Evolutionary conservation across 352 stramenopile genomes (phyloP), one percentile per base, ranked within the genome.

Genomic region (Phytopythium delawarense): DNA sequence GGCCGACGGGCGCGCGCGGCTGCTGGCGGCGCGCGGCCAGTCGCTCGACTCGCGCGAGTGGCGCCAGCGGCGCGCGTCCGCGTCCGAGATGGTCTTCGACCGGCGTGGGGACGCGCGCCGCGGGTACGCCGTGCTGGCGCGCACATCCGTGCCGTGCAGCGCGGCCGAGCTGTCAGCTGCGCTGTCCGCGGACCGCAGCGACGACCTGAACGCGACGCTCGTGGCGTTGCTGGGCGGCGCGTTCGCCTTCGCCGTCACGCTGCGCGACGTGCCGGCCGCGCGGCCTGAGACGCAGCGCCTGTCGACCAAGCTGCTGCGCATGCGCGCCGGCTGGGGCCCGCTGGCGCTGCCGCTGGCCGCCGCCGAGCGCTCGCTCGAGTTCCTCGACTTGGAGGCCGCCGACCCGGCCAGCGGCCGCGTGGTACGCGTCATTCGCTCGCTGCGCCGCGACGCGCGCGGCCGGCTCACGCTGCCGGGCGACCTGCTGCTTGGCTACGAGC

Each of bases 181-280:
- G 53, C 57, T 78, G n/a, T 67, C 71, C 6, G 74, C 65, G 39
- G 65, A 52, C 62, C 67, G 64, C 37, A 71, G 68, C 37, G 71
- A 78, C 57, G 68, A 74, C 53, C 74, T 78, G 25, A 78, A 78
- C 50, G 68, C 71, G 20, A 76, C 71, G 5, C 72, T 78, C 56
- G 65, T 78, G 42, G 71, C 68, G 7, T 68, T 78, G 2, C 59
- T 62, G 25, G 71, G 71, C 23, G 71, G 73, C 21, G 53, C 57
- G 15, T 78, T 78, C 48, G 72, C 71, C 2, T 76, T 74, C 50
- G 68, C 65, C 23, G 68, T 78, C 8, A 76, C 68, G 15, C 49
- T 78, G 35, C 67, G 71, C 0, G 68, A 71, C 32, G 62, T 78
- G 20, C 59, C 65, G 5, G 69, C 61, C 40, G 21, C 57, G 30